Conservation (phyloP, 2,329 filamentous ascomycete genomes). For the Beauveria rudraprayagi region DNA sequence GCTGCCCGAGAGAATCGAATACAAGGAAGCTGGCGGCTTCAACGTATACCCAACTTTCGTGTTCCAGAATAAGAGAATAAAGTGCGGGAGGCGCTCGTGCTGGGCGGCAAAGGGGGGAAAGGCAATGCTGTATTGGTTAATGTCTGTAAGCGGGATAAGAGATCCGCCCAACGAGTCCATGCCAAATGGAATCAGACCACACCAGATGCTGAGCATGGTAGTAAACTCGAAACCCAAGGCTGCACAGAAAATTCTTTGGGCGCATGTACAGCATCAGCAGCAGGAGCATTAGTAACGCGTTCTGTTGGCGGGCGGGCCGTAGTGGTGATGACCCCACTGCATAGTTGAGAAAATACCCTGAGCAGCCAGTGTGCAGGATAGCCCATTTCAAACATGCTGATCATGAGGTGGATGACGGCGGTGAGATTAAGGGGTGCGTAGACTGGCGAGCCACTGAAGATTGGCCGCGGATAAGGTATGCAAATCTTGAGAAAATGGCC, state of each 20-base stretch:
- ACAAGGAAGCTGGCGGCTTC: neutral
- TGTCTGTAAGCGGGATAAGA: neutral
- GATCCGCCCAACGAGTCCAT: constrained; percentile 5
- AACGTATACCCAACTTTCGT: neutral
- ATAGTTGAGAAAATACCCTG: constrained; percentile 14
- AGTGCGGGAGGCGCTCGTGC: neutral
- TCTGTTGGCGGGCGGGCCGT: constrained; percentile 16
- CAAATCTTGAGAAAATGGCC: constrained; percentile 20
- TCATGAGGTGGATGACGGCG: constrained; percentile 16
- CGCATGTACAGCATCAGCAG: constrained; percentile 7
- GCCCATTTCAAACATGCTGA: constrained; percentile 16
- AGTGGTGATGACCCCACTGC: constrained; percentile 15
- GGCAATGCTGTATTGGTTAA: neutral
- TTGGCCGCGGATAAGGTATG: constrained; percentile 16
- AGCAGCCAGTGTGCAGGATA: constrained; percentile 23
- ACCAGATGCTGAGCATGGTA: constrained; percentile 17
- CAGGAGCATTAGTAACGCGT: constrained; percentile 6
- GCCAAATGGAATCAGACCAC: constrained; percentile 16
- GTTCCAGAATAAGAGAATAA: neutral
- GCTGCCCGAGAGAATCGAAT: neutral
- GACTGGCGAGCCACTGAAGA: constrained; percentile 13
- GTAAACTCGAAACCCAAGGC: constrained; percentile 17
- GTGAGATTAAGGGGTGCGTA: constrained; percentile 20
- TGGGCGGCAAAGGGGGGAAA: neutral
- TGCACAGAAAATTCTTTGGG: constrained; percentile 5